Evolutionary conservation across 352 stramenopile species (phyloP).

Genomic region (Phytophthora kernoviae): DNA sequence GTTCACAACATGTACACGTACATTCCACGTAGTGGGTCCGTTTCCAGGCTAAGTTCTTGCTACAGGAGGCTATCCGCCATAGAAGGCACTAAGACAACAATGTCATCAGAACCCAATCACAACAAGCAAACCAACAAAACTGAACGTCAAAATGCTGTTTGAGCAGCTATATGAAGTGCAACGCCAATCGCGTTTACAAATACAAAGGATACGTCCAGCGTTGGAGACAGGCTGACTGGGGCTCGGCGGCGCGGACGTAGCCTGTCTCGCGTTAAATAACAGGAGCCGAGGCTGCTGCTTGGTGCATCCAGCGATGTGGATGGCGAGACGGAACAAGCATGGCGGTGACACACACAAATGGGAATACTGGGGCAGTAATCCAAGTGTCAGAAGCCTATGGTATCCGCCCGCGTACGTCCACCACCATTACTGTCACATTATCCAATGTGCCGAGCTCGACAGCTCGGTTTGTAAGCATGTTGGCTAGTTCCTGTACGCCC

Average conservation of each 20-base stretch:
- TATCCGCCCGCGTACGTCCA: slow-evolving; percentile 54
- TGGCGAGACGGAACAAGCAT: slow-evolving; percentile 13
- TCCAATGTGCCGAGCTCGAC: slow-evolving; percentile 73
- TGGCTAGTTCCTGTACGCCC: slow-evolving; percentile 56
- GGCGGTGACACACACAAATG: neutral
- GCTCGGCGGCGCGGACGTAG: no score
- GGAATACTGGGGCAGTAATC: slow-evolving; percentile 15
- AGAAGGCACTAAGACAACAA: no score
- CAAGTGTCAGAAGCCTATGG: slow-evolving; percentile 1
- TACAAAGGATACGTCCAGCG: slow-evolving; percentile 15
- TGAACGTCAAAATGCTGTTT: slow-evolving; percentile 1
- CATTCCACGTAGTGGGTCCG: no score
- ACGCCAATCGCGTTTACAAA: slow-evolving; percentile 27
- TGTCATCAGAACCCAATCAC: no score
- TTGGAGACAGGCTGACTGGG: neutral
- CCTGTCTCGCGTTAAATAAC: slow-evolving; percentile 39
- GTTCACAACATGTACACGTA: no score
- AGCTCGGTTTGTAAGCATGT: slow-evolving; percentile 68
- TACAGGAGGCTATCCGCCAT: no score
- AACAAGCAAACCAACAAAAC: no score
- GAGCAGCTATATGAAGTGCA: slow-evolving; percentile 3
- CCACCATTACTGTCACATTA: slow-evolving; percentile 79
- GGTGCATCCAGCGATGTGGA: slow-evolving; percentile 10
- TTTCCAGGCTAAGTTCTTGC: no score
- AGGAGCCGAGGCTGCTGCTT: slow-evolving; percentile 15